These are phyloP conservation scores for Strigomonas culicis DNA, from an alignment of 208 protist species.

Conservation along the genomic window DNA sequence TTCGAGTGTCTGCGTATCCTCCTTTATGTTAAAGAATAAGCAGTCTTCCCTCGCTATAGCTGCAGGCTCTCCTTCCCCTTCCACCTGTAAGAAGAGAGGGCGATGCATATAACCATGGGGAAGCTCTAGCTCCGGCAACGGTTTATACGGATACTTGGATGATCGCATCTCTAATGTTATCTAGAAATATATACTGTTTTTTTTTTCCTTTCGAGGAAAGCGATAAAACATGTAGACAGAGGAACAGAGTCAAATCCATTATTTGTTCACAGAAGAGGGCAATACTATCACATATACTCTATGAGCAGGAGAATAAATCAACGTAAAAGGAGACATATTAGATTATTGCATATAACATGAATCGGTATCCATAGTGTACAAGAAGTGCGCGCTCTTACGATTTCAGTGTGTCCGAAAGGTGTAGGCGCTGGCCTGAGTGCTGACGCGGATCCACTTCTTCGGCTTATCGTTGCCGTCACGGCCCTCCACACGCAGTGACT, in stretches of 20 bases:
- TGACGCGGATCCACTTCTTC: slow-evolving; percentile 86
- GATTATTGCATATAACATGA: background rate
- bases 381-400: no score
- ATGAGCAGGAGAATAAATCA: background rate
- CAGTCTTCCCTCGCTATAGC: background rate
- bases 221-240: background rate
- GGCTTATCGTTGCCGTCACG: slow-evolving; percentile 68
- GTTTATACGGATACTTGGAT: slow-evolving; percentile 17
- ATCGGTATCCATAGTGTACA: background rate
- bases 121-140: slow-evolving; percentile 18
- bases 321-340: background rate
- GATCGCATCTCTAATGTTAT: background rate
- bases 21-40: no score
- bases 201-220: background rate
- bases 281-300: background rate
- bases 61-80: background rate
- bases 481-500: slow-evolving; percentile 71
- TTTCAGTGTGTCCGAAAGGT: slow-evolving; percentile 62
- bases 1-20: no score
- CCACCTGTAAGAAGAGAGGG: slow-evolving; percentile 29
- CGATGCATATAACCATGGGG: slow-evolving; percentile 30
- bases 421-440: slow-evolving; percentile 83
- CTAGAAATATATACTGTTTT: slow-evolving; percentile 8
- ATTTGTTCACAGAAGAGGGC: background rate
- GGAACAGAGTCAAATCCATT: background rate